These are phyloP conservation scores for Coemansia sp. DNA, from an alignment of 192 early-diverging fungal genomes.

Conservation along the genomic window DNA sequence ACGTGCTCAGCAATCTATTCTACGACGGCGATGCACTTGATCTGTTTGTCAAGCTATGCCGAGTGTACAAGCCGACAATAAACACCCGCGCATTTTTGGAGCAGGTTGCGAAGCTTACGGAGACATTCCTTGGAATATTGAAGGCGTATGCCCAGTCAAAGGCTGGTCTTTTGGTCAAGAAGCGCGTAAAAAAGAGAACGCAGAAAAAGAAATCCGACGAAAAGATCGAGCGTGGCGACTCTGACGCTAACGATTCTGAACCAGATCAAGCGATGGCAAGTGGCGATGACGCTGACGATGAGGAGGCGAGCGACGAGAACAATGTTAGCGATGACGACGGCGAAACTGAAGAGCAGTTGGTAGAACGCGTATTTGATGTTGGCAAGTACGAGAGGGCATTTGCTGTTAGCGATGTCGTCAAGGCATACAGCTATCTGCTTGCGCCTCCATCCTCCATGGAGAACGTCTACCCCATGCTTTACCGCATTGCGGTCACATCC, in stretches of 20 bases:
- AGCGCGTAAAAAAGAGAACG: constrained; percentile 20
- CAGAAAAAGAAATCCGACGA: constrained; percentile 7
- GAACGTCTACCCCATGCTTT: constrained; percentile 43
- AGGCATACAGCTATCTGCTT: constrained; percentile 33
- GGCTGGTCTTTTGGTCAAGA: constrained; percentile 28
- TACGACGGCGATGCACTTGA: constrained; percentile 53
- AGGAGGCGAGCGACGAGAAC: background rate
- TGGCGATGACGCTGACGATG: constrained; percentile 5
- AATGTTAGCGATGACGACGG: background rate
- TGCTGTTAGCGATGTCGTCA: constrained; percentile 37
- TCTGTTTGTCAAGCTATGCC: constrained; percentile 45
- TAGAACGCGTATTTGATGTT: constrained; percentile 38
- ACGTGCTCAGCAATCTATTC: constrained; percentile 48
- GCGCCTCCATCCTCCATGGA: constrained; percentile 35
- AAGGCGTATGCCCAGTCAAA: constrained; percentile 27
- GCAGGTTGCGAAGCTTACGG: constrained; percentile 33
- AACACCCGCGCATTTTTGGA: constrained; percentile 30
- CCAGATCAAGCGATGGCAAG: constrained; percentile 4
- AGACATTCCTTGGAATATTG: constrained; percentile 41
- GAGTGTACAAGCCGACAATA: constrained; percentile 38
- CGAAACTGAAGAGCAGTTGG: constrained; percentile 16
- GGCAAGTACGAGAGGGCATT: constrained; percentile 35
- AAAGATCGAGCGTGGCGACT: background rate
- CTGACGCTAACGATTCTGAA: background rate
- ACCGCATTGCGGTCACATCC: constrained; percentile 35